Conservation (phyloP, 345 rosid genomes). For the Camelina neglecta region DNA sequence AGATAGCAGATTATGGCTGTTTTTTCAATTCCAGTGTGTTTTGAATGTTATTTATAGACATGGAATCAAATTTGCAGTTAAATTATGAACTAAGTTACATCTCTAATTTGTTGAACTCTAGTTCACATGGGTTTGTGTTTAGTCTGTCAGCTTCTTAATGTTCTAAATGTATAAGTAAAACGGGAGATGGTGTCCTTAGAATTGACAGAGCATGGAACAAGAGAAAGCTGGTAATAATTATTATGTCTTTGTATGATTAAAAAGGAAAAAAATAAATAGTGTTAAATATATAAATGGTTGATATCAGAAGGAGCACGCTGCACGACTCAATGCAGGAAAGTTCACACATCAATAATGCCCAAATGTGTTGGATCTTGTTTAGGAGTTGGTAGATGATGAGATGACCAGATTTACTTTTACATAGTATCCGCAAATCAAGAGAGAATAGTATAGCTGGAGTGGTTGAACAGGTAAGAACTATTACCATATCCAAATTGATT, state of each 20-base stretch:
- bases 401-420: slow-evolving; percentile 34
- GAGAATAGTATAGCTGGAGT: slow-evolving; percentile 18
- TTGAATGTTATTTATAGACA: slow-evolving; percentile 26
- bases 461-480: slow-evolving; percentile 33
- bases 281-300: neutral
- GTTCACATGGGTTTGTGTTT: slow-evolving; percentile 18
- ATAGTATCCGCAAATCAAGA: slow-evolving; percentile 25
- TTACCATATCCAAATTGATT: slow-evolving; percentile 15
- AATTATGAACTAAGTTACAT: slow-evolving; percentile 41
- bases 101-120: slow-evolving; percentile 21
- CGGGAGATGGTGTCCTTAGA: neutral
- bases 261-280: neutral
- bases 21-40: slow-evolving; percentile 30
- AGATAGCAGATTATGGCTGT: slow-evolving; percentile 21
- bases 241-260: neutral
- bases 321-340: neutral
- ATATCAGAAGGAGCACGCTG: neutral
- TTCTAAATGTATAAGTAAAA: slow-evolving; percentile 22
- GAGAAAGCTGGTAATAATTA: slow-evolving; percentile 14
- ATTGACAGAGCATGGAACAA: slow-evolving; percentile 12
- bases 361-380: slow-evolving; percentile 26
- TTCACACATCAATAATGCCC: neutral
- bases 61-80: slow-evolving; percentile 38
- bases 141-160: slow-evolving; percentile 14
- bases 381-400: slow-evolving; percentile 30